phyloP scores from a whole-genome alignment of 306 rosid species.

The Malus sylvestris region DNA sequence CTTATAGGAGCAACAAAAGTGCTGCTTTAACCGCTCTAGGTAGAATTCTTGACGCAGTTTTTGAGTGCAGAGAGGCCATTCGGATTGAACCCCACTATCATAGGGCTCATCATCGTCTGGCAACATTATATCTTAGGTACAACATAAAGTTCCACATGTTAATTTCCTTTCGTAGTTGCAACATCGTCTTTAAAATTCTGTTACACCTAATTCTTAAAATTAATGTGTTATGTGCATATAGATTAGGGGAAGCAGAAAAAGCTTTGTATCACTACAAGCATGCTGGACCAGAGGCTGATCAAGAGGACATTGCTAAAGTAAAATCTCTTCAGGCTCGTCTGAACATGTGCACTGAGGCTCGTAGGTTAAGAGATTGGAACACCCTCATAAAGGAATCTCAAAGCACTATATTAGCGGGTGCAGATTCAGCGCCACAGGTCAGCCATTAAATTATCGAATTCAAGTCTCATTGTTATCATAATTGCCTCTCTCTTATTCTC shows the following conservation, averaged over 20 bases:
- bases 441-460: conserved; percentile 3
- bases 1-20: conserved; percentile 81
- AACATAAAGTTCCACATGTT: neutral
- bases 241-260: conserved; percentile 78
- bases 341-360: conserved; percentile 69
- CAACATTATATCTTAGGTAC: conserved; percentile 69
- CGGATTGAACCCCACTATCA: conserved; percentile 74
- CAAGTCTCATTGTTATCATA: neutral
- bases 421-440: conserved; percentile 84
- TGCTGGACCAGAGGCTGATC: conserved; percentile 80
- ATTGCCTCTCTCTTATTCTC: neutral
- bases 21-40: conserved; percentile 87
- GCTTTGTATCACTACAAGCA: conserved; percentile 70
- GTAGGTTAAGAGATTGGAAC: conserved; percentile 72
- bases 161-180: neutral
- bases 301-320: conserved; percentile 60
- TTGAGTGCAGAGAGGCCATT: conserved; percentile 89
- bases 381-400: conserved; percentile 44
- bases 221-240: conserved; percentile 4
- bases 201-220: neutral
- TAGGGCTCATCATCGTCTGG: conserved; percentile 84
- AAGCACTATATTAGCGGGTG: conserved; percentile 42
- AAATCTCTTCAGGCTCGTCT: conserved; percentile 51
- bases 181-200: neutral
- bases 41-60: conserved; percentile 67